phyloP scores from a whole-genome alignment of 805 yeast genomes.

The Barnettozyma pratensis region DNA sequence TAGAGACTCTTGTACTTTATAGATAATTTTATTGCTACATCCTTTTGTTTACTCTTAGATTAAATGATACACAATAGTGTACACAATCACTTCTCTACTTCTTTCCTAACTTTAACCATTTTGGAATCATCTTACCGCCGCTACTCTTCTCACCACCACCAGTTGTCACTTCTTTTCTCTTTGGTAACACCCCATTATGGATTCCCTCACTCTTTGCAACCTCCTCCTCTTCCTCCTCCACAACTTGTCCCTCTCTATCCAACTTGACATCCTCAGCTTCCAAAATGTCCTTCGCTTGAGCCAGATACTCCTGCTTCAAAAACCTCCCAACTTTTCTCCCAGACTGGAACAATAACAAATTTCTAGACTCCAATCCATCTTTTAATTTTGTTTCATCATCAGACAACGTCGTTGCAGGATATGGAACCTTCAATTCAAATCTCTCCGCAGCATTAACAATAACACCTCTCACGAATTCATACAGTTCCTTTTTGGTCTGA shows the following conservation, averaged over 20 bases:
- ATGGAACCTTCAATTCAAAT: constrained; percentile 41
- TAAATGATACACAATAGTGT: too few relatives aligned
- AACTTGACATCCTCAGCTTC: constrained; percentile 27
- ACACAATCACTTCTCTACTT: constrained; percentile 16
- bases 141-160: neutral
- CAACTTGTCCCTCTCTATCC: constrained; percentile 10
- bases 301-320: constrained; percentile 25
- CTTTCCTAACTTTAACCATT: constrained; percentile 36
- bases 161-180: constrained; percentile 1
- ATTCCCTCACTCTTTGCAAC: constrained; percentile 1
- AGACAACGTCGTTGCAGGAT: constrained; percentile 37
- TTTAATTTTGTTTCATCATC: constrained; percentile 26
- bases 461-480: constrained; percentile 25
- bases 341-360: constrained; percentile 32
- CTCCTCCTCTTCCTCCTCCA: constrained; percentile 1
- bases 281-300: constrained; percentile 28
- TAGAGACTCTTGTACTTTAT: neutral
- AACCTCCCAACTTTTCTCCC: constrained; percentile 20
- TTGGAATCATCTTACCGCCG: constrained; percentile 29
- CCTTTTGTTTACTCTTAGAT: too few relatives aligned
- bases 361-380: constrained; percentile 43
- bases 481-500: constrained; percentile 33
- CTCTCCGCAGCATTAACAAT: constrained; percentile 25
- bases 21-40: too few relatives aligned
- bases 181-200: constrained; percentile 18